Conservation (phyloP, 73 alveolate genomes). For the Tetrahymena elliotti region DNA sequence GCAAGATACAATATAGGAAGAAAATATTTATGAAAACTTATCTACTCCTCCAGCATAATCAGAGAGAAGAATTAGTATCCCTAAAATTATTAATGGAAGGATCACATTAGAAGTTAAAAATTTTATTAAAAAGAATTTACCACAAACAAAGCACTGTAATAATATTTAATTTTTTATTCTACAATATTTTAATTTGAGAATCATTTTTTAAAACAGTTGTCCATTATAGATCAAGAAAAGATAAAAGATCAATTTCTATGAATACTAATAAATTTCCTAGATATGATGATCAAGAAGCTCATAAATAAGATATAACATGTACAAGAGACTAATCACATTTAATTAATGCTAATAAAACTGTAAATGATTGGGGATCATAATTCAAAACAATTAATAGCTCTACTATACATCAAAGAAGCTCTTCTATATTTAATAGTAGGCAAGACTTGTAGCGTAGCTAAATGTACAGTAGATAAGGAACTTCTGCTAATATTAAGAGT, state of each 20-base stretch:
- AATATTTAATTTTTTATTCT: background rate
- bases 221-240: background rate
- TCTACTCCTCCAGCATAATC: background rate
- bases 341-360: background rate
- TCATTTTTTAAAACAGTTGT: background rate
- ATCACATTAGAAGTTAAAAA: background rate
- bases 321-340: background rate
- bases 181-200: background rate
- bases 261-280: background rate
- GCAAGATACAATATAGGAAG: background rate
- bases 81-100: background rate
- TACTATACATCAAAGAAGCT: background rate
- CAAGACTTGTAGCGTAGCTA: background rate
- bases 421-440: background rate
- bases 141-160: background rate
- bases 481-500: background rate
- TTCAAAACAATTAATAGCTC: background rate
- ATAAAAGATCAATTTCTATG: background rate
- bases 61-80: background rate
- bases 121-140: background rate
- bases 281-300: background rate
- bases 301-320: background rate
- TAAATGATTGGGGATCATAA: background rate
- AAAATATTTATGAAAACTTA: background rate
- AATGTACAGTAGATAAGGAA: background rate